phyloP scores from a whole-genome alignment of 352 stramenopile genomes.

The Elongisporangium anandrum region DNA sequence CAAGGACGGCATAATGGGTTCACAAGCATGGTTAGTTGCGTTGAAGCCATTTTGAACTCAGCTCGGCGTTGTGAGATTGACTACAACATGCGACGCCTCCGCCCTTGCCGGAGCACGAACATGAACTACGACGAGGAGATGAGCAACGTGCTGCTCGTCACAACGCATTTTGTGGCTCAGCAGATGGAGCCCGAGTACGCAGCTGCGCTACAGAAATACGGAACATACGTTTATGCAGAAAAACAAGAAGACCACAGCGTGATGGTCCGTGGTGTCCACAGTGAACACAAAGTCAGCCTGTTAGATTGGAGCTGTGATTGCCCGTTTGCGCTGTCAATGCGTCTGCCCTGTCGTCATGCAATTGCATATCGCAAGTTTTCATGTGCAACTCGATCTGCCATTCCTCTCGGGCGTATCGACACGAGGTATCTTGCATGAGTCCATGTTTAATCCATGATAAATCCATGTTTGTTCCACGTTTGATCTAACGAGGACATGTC shows the following conservation, averaged over 20 bases:
- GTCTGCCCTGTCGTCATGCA: constrained; percentile 13
- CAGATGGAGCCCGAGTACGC: constrained; percentile 14
- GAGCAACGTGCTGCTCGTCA: constrained; percentile 6
- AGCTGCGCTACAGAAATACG: constrained; percentile 1
- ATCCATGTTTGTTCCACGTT: too few species aligned
- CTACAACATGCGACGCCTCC: background rate
- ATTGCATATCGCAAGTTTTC: constrained; percentile 12
- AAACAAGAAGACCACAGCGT: background rate
- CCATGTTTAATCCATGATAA: too few species aligned
- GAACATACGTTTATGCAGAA: constrained; percentile 6
- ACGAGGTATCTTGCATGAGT: background rate
- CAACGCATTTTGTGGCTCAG: constrained; percentile 14
- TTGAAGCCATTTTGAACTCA: constrained; percentile 6
- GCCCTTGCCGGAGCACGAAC: constrained; percentile 2
- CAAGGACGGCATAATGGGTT: constrained; percentile 7
- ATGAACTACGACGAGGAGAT: constrained; percentile 18
- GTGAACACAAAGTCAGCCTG: background rate
- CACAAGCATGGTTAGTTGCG: constrained; percentile 4
- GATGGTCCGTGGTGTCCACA: background rate
- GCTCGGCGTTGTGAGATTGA: constrained; percentile 4
- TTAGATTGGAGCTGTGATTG: constrained; percentile 10
- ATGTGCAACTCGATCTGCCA: background rate
- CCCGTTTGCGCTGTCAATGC: constrained; percentile 10
- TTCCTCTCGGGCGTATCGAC: background rate
- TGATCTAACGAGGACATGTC: too few species aligned